Evolutionary conservation across 805 yeast species (phyloP), one percentile per base, ranked within the genome.

Genomic region (Nakazawaea anatomiae): DNA sequence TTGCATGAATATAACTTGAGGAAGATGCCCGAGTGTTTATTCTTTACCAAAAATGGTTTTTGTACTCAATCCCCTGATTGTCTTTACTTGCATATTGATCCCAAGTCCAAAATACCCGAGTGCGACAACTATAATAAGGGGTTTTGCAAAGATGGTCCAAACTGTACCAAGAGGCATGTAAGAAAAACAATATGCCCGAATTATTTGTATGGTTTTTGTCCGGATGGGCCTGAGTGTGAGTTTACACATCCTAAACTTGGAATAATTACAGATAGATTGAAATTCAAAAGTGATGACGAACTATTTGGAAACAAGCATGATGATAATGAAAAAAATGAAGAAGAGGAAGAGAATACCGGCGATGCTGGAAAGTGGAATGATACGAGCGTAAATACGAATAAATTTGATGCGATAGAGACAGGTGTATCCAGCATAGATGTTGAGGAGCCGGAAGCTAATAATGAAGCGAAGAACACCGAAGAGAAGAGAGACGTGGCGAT

Each of bases 11-110:
- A 91, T 63, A 92, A 94, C 62, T 70, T 94, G 59, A 76, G 96
- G 54, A 89, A 88, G 68, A 92, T 94, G 96, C 98, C 98, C 3
- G 99, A 94, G 66, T 94, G 99, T 66, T 79, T 89, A 28, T 88
- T 89, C 66, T 92, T 80, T 66, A 76, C 89, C 42, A 84, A 89
- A 64, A 82, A 81, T 57, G 95, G 95, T 5, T 85, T 77, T 58
- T 92, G 99, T 66, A 86, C 96, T 5, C 97, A 90, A 65, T 79
- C 90, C 0, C 94, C 96, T 1, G 99, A 94, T 63, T 94, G 99
- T 65, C 82, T 89, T 50, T 94, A 89, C 66, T 73, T 88, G 48
- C 99, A 94, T 64, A 83, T 91, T 31, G 97, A 91, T 63, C 96
- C 97, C 5, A 83, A 80, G 60, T 79, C 85, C 58, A 87, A 87